These are phyloP conservation scores for Corinectria fuckeliana DNA, from an alignment of 2,329 filamentous ascomycete species.

Conservation along the genomic window DNA sequence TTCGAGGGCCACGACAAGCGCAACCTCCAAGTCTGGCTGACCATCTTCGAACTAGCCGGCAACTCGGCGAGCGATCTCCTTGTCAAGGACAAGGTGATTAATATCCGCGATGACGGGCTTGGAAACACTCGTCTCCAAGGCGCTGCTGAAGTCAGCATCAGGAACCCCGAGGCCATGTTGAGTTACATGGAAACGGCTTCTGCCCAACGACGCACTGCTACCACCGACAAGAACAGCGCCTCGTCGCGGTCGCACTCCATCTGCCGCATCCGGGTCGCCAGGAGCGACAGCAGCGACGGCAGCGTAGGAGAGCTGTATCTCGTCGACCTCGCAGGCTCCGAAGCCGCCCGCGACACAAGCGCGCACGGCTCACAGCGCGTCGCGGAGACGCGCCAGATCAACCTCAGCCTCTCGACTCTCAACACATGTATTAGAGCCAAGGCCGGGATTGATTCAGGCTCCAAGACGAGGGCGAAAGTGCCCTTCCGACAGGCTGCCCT, in stretches of 20 bases:
- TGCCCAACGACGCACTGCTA: slow-evolving; percentile 48
- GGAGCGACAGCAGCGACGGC: slow-evolving; percentile 34
- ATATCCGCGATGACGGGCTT: slow-evolving; percentile 53
- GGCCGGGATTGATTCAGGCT: slow-evolving; percentile 42
- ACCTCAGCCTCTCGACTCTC: slow-evolving; percentile 54
- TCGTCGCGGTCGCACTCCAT: slow-evolving; percentile 58
- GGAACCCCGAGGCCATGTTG: slow-evolving; percentile 34
- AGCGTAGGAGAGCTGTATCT: slow-evolving; percentile 54
- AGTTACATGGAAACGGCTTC: slow-evolving; percentile 46
- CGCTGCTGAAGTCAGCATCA: slow-evolving; percentile 43
- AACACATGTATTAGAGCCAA: slow-evolving; percentile 60
- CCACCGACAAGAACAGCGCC: slow-evolving; percentile 53
- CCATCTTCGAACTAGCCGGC: slow-evolving; percentile 49
- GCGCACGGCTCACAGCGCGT: slow-evolving; percentile 51
- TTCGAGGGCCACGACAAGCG: slow-evolving; percentile 29
- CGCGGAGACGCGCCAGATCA: slow-evolving; percentile 55
- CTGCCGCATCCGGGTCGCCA: slow-evolving; percentile 51
- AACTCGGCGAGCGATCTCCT: slow-evolving; percentile 50
- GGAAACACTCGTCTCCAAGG: slow-evolving; percentile 53
- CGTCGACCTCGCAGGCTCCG: slow-evolving; percentile 57
- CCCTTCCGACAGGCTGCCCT: slow-evolving; percentile 55
- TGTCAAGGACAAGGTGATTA: slow-evolving; percentile 48
- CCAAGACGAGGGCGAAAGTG: slow-evolving; percentile 46
- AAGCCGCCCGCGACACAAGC: slow-evolving; percentile 51
- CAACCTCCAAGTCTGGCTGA: slow-evolving; percentile 40